Evolutionary conservation across 1,139 yeast species (phyloP).

Genomic region (Protomyces macrosporus): DNA sequence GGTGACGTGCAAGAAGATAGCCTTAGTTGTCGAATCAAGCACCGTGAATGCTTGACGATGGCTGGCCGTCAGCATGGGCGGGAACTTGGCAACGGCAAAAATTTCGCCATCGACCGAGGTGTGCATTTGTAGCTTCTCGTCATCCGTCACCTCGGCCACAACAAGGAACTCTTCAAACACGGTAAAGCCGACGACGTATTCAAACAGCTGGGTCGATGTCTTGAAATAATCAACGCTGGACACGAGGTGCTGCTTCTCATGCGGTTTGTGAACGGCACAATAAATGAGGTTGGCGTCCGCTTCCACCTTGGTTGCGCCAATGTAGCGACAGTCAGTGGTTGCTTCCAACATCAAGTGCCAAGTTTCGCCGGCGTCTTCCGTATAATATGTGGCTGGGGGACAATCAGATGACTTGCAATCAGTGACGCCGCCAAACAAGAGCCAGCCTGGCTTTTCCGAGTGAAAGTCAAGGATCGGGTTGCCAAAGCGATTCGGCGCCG

Average conservation of each 20-base stretch:
- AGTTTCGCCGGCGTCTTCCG: conserved; percentile 61
- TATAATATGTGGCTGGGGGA: conserved; percentile 49
- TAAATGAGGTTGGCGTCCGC: conserved; percentile 51
- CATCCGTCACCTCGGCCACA: conserved; percentile 51
- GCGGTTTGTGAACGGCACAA: conserved; percentile 48
- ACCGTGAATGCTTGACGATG: conserved; percentile 78
- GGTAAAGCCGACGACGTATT: conserved; percentile 60
- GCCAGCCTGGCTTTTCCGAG: conserved; percentile 50
- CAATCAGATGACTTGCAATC: conserved; percentile 56
- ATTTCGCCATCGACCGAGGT: conserved; percentile 76
- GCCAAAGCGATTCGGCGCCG: conserved; percentile 43
- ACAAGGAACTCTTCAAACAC: conserved; percentile 61
- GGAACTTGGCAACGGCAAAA: conserved; percentile 78
- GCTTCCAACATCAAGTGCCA: conserved; percentile 53
- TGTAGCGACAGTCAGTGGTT: conserved; percentile 57
- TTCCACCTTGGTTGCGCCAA: conserved; percentile 46
- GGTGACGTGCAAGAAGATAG: conserved; percentile 80
- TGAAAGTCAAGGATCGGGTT: conserved; percentile 53
- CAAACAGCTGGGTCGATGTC: conserved; percentile 43
- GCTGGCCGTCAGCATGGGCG: conserved; percentile 58
- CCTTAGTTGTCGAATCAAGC: conserved; percentile 65
- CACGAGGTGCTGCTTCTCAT: conserved; percentile 40
- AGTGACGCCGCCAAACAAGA: conserved; percentile 65
- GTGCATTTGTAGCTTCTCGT: conserved; percentile 49
- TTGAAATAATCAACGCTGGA: conserved; percentile 54